These are phyloP conservation scores for Hordeum vulgare DNA, from an alignment of 176 grass and related monocot genomes.

Conservation along the genomic window DNA sequence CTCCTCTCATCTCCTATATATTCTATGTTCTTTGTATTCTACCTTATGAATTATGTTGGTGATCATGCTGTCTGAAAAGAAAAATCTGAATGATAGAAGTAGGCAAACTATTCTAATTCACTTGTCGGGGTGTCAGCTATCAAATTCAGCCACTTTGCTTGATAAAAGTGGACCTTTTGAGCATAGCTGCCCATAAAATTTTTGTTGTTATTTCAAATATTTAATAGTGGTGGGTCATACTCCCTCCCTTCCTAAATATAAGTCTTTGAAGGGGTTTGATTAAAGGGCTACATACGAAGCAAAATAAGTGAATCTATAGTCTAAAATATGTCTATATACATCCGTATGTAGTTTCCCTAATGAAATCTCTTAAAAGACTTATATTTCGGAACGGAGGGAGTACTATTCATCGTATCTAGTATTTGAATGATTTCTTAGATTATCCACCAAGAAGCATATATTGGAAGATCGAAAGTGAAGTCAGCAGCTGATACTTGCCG, in stretches of 20 bases:
- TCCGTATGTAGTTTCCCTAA: too few species aligned
- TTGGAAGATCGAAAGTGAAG: constrained; percentile 79
- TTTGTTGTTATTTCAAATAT: not conserved
- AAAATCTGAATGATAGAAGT: not conserved
- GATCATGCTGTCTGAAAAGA: not conserved
- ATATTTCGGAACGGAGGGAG: too few species aligned
- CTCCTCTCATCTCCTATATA: not conserved
- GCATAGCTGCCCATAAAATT: not conserved
- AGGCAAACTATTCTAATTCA: not conserved
- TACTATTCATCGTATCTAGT: not conserved
- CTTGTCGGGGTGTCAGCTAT: not conserved
- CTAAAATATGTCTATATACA: too few species aligned
- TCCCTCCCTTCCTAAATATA: too few species aligned
- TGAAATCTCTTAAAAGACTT: too few species aligned
- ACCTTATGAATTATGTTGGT: not conserved
- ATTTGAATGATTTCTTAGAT: constrained; percentile 53
- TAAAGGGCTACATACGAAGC: too few species aligned
- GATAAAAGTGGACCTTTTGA: not conserved
- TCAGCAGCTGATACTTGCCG: constrained; percentile 82
- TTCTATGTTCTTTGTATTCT: not conserved
- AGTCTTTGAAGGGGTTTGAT: too few species aligned
- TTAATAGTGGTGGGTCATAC: not conserved
- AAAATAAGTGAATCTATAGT: too few species aligned
- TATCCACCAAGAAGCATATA: constrained; percentile 81
- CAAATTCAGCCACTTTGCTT: not conserved